Conservation (phyloP, 2,329 filamentous ascomycete species). For the Tympanopsis confertula region DNA sequence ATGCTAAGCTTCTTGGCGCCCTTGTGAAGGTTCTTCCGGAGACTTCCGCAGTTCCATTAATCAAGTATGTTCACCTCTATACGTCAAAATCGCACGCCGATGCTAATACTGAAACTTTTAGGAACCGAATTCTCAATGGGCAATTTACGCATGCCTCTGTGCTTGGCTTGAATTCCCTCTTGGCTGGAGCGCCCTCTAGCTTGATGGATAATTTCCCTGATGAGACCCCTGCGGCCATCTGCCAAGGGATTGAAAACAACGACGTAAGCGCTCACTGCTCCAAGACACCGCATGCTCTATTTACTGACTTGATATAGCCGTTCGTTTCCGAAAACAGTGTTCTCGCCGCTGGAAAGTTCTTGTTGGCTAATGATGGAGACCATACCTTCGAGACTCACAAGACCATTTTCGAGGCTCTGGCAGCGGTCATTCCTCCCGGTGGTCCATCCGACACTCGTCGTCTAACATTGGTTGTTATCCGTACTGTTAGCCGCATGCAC, state of each 20-base stretch:
- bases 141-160: conserved; percentile 70
- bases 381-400: conserved; percentile 69
- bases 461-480: conserved; percentile 73
- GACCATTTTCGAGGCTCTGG: conserved; percentile 68
- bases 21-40: conserved; percentile 9
- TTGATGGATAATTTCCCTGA: conserved; percentile 54
- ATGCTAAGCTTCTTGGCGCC: conserved; percentile 79
- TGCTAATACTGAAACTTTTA: conserved; percentile 44
- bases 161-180: conserved; percentile 76
- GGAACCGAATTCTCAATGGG: conserved; percentile 67
- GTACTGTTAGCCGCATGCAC: conserved; percentile 71
- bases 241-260: conserved; percentile 66
- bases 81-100: conserved; percentile 38
- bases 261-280: conserved; percentile 42
- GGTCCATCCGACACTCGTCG: conserved; percentile 73
- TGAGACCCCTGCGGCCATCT: conserved; percentile 68
- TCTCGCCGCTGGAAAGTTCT: conserved; percentile 80
- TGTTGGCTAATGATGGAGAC: conserved; percentile 51
- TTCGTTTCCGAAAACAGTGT: conserved; percentile 82
- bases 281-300: conserved; percentile 7
- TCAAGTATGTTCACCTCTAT: conserved; percentile 56
- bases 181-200: conserved; percentile 66
- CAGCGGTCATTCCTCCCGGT: conserved; percentile 65
- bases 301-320: conserved; percentile 31
- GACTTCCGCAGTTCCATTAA: conserved; percentile 26